Base-by-base conservation (phyloP, 2,329 filamentous ascomycete species). In the Alternaria sp. region DNA sequence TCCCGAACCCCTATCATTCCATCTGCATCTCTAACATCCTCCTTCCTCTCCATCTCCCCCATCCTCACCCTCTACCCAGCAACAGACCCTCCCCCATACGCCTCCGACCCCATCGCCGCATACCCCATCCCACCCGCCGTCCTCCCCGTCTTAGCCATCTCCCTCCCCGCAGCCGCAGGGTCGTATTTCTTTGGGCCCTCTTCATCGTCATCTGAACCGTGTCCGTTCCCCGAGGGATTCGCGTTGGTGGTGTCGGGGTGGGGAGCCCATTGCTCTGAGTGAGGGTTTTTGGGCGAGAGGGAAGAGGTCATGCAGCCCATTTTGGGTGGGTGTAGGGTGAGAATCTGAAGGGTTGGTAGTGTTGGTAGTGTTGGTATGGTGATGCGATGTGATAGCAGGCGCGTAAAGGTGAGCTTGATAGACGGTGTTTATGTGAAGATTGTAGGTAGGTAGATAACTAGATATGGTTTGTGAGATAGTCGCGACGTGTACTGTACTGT, bases 401-500 rank as follows among this genome's bases (percentile, higher is more conserved):
- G 36, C n/a, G 36, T 40, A 40, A n/a, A 40, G 36, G 1, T 40
- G 36, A 40, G 4, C 5, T 40, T 2, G 8, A 17, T 40, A 40
- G 4, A 11, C 0, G 36, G 36, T 0, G 0, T 9, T 0, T 5
- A 9, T 40, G 36, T 40, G 15, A 40, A 40, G 15, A 3, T 1
- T 40, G n/a, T 40, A 17, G 36, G 9, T 40, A 40, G 32, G 15
- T 40, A 5, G 36, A 15, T n/a, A n/a, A n/a, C n/a, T n/a, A n/a
- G n/a, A n/a, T n/a, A n/a, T n/a, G n/a, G n/a, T n/a, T n/a, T n/a
- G n/a, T n/a, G n/a, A n/a, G n/a, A 40, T 40, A 40, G 5, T 40
- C 3, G 36, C 36, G n/a, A 40, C 5, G n/a, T 3, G 3, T 17
- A 40, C 36, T 17, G 0, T 9, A 40, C n/a, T 5, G 15, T 40